Evolutionary conservation across 192 early-diverging fungal species (phyloP).

Genomic region (Coemansia sp.): DNA sequence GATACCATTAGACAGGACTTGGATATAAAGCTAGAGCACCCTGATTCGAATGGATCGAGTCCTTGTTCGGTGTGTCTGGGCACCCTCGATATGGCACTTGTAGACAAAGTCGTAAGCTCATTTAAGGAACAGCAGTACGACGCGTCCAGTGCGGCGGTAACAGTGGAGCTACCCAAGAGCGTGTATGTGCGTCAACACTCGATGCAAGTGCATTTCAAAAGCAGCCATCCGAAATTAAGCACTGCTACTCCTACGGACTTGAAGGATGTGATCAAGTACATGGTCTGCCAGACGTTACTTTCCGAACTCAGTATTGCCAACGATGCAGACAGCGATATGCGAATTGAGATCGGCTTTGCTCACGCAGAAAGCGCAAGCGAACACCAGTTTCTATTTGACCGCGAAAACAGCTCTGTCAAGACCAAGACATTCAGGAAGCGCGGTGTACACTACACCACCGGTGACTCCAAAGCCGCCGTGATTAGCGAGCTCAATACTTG

Average conservation of each 20-base stretch:
- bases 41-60: background rate
- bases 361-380: slow-evolving; percentile 31
- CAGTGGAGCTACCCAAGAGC: slow-evolving; percentile 47
- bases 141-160: slow-evolving; percentile 14
- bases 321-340: slow-evolving; percentile 30
- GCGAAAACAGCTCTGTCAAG: slow-evolving; percentile 16
- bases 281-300: slow-evolving; percentile 16
- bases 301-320: background rate
- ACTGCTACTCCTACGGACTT: slow-evolving; percentile 15
- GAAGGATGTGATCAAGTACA: slow-evolving; percentile 43
- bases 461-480: slow-evolving; percentile 19
- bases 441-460: slow-evolving; percentile 16
- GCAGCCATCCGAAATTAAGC: background rate
- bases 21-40: background rate
- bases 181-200: slow-evolving; percentile 42
- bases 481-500: slow-evolving; percentile 21
- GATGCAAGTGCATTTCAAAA: slow-evolving; percentile 19
- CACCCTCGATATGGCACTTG: slow-evolving; percentile 11
- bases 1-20: slow-evolving; percentile 3
- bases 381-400: slow-evolving; percentile 34
- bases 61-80: slow-evolving; percentile 43
- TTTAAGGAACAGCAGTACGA: slow-evolving; percentile 21
- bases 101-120: slow-evolving; percentile 5
- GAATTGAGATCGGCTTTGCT: slow-evolving; percentile 31
- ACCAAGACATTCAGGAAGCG: slow-evolving; percentile 33